Evolutionary conservation across 768 basidiomycete genomes (phyloP).

Genomic region (Leccinum variicolor): DNA sequence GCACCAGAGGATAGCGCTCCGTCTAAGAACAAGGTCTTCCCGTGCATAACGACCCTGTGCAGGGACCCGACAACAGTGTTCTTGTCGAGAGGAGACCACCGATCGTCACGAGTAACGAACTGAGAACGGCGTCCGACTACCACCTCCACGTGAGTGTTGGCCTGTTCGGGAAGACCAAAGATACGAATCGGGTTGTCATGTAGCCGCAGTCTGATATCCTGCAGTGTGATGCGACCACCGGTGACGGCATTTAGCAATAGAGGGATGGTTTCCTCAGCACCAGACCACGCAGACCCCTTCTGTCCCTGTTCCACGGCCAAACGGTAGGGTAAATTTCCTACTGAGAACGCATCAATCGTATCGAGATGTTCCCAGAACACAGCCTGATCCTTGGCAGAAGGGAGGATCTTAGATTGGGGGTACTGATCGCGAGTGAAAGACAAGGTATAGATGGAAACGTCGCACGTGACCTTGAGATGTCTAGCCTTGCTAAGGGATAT

Average conservation of each 20-base stretch:
- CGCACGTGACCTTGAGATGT: slow-evolving; percentile 92
- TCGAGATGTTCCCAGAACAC: slow-evolving; percentile 84
- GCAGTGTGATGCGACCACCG: slow-evolving; percentile 73
- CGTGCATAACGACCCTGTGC: slow-evolving; percentile 89
- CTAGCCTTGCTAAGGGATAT: slow-evolving; percentile 95
- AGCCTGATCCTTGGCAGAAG: slow-evolving; percentile 71
- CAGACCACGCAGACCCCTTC: slow-evolving; percentile 64
- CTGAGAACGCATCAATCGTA: slow-evolving; percentile 85
- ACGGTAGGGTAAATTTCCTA: slow-evolving; percentile 80
- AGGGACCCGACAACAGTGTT: slow-evolving; percentile 65
- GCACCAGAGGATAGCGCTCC: slow-evolving; percentile 62
- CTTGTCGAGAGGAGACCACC: slow-evolving; percentile 84
- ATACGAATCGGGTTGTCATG: slow-evolving; percentile 92
- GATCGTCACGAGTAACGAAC: slow-evolving; percentile 46
- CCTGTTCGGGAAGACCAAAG: slow-evolving; percentile 85
- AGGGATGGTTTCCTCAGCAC: slow-evolving; percentile 84
- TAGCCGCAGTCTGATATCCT: slow-evolving; percentile 77
- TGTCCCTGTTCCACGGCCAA: slow-evolving; percentile 63
- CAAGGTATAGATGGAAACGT: slow-evolving; percentile 87
- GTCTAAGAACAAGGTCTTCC: slow-evolving; percentile 86
- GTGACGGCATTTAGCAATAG: slow-evolving; percentile 83
- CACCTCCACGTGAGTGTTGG: slow-evolving; percentile 88
- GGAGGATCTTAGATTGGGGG: slow-evolving; percentile 61
- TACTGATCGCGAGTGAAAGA: slow-evolving; percentile 83
- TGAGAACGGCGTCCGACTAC: slow-evolving; percentile 73